These are phyloP conservation scores for Syncephalis plumigaleata DNA, from an alignment of 371 early-diverging fungal species.

Conservation along the genomic window DNA sequence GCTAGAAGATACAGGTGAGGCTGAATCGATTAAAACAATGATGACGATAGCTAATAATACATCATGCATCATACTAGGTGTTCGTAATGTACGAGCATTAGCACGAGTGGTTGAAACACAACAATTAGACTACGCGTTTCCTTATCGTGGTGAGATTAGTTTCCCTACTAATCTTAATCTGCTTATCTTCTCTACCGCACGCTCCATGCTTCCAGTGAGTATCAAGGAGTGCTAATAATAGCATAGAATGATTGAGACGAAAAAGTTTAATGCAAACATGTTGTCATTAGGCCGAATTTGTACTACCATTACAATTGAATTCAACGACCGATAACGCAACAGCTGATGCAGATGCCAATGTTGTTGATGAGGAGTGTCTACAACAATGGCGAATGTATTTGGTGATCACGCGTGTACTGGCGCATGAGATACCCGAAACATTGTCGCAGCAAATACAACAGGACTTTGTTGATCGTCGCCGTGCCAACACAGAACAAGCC, in stretches of 20 bases:
- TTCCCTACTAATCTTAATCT: conserved; percentile 34
- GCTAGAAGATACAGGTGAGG: conserved; percentile 26
- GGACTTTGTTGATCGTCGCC: conserved; percentile 4
- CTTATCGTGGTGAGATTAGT: conserved; percentile 30
- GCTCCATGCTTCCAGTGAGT: conserved; percentile 38
- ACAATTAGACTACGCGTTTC: conserved; percentile 32
- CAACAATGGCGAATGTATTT: conserved; percentile 15
- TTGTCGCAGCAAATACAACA: conserved; percentile 4
- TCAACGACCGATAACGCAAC: background rate
- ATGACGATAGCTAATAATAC: no score
- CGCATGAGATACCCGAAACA: background rate
- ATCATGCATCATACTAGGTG: conserved; percentile 14
- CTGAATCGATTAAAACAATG: background rate
- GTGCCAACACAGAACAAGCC: background rate
- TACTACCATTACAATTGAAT: conserved; percentile 1
- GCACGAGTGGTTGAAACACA: conserved; percentile 28
- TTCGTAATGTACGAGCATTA: conserved; percentile 36
- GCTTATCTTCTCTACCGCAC: conserved; percentile 27
- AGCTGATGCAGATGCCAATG: conserved; percentile 17
- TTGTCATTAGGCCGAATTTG: background rate
- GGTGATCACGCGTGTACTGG: background rate
- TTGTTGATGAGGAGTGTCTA: conserved; percentile 28
- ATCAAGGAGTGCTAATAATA: no score
- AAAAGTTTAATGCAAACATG: background rate
- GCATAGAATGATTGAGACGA: background rate